Evolutionary conservation across 495 filamentous ascomycete species (phyloP).

Genomic region (Lindgomyces ingoldianus): DNA sequence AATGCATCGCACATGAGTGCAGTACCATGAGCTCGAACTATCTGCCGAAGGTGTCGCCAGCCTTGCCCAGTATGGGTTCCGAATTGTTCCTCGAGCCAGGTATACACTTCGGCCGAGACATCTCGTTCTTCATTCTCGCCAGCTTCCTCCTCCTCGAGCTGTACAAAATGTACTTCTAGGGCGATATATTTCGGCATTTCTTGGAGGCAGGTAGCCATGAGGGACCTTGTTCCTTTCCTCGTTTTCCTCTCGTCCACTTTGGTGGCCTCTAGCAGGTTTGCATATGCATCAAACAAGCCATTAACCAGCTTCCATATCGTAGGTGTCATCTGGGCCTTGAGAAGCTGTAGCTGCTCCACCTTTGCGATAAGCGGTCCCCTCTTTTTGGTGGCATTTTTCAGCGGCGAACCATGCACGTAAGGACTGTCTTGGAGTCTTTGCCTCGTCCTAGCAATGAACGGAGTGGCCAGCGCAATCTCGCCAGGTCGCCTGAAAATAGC

Average conservation of each 20-base stretch:
- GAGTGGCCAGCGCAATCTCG: conserved; percentile 30
- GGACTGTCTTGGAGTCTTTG: conserved; percentile 20
- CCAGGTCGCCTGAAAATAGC: conserved; percentile 16
- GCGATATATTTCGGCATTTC: conserved; percentile 34
- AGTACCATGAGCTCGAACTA: conserved; percentile 34
- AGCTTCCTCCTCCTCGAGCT: conserved; percentile 23
- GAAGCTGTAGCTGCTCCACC: conserved; percentile 15
- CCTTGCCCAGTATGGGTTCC: conserved; percentile 12
- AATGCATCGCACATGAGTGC: conserved; percentile 30
- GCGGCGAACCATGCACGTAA: conserved; percentile 24
- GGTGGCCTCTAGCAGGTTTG: conserved; percentile 33
- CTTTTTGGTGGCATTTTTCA: conserved; percentile 3
- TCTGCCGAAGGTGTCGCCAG: conserved; percentile 26
- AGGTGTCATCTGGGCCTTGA: conserved; percentile 33
- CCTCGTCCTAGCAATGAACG: conserved; percentile 23
- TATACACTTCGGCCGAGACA: conserved; percentile 31
- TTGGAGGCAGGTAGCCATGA: conserved; percentile 24
- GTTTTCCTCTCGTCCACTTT: conserved; percentile 7
- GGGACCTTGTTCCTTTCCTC: conserved; percentile 30
- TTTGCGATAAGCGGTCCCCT: conserved; percentile 9
- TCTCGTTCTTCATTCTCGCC: conserved; percentile 31
- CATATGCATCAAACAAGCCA: conserved; percentile 28
- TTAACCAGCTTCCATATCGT: conserved; percentile 23
- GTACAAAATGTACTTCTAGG: conserved; percentile 32
- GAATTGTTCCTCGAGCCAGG: conserved; percentile 21